These are phyloP conservation scores for Kodamaea suecica DNA, from an alignment of 1,139 yeast genomes.

Conservation along the genomic window DNA sequence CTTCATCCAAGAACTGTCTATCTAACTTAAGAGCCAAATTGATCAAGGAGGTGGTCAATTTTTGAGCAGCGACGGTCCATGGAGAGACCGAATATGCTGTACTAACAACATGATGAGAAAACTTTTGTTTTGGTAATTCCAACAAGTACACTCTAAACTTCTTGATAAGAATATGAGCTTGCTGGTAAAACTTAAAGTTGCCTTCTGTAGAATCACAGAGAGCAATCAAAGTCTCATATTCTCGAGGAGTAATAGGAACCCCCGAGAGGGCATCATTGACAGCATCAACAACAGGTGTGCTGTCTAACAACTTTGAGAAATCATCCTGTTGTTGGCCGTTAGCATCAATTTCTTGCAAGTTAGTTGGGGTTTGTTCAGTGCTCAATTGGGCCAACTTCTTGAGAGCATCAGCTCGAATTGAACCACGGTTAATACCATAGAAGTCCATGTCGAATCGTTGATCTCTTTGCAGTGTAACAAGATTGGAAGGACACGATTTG, in stretches of 20 bases:
- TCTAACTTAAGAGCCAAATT: slow-evolving; percentile 36
- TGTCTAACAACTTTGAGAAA: slow-evolving; percentile 24
- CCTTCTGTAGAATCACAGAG: slow-evolving; percentile 52
- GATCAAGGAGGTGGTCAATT: slow-evolving; percentile 36
- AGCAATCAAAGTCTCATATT: slow-evolving; percentile 70
- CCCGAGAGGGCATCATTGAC: slow-evolving; percentile 16
- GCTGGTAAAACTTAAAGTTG: slow-evolving; percentile 37
- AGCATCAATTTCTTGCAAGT: slow-evolving; percentile 6
- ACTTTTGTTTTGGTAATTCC: slow-evolving; percentile 55
- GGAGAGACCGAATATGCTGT: slow-evolving; percentile 30
- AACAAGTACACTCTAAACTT: slow-evolving; percentile 58
- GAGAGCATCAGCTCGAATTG: slow-evolving; percentile 62
- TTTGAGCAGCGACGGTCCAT: slow-evolving; percentile 36
- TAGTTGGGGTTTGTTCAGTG: slow-evolving; percentile 17
- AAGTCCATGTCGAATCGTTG: slow-evolving; percentile 43
- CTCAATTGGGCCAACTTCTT: slow-evolving; percentile 38
- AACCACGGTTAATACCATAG: slow-evolving; percentile 36
- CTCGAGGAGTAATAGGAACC: slow-evolving; percentile 50
- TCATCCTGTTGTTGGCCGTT: slow-evolving; percentile 17
- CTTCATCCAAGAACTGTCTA: slow-evolving; percentile 23
- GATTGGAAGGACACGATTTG: no score
- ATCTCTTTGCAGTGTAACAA: no score
- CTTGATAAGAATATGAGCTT: slow-evolving; percentile 50
- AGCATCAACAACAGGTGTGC: slow-evolving; percentile 18
- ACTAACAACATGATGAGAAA: slow-evolving; percentile 23